Base-by-base conservation (phyloP, 768 basidiomycete genomes). In the Porpolomopsis calyptriformis region DNA sequence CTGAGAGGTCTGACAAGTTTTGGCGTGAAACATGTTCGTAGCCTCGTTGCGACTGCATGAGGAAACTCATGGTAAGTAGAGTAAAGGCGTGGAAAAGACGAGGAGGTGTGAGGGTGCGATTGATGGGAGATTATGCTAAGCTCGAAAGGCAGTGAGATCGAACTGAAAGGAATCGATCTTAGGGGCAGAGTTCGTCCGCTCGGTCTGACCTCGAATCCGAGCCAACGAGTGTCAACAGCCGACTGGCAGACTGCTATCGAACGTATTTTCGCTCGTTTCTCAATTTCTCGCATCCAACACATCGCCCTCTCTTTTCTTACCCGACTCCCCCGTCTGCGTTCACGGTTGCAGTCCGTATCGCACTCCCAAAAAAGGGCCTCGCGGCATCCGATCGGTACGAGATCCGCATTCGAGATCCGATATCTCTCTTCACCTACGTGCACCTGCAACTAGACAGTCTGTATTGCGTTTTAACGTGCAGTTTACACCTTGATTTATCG, bases 11-110 rank as follows among this genome's bases (percentile, higher is more conserved):
- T 9, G 35, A 10, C 19, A 39, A 19, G 23, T 46, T 23, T 27
- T 40, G 46, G 11, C 14, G 45, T 20, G 34, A n/a, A 27, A 26
- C 19, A 38, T 46, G 40, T 18, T 40, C 39, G 27, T 29, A 43
- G 51, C 43, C 34, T 44, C 26, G 45, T 47, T 42, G 45, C 20
- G 49, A 27, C 5, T 51, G 48, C 34, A 59, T 49, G 48, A 57
- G 39, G 52, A 53, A 57, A 50, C 54, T 59, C 58, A 59, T 59
- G 51, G 50, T 34, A n/a, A 19, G 20, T 12, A 35, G 9, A 23
- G 19, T 40, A 19, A 23, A 43, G 20, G 29, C 26, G 41, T 24
- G 40, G 35, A 45, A 36, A 46, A 18, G 40, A 47, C 19, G 40
- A 14, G 37, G 24, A 36, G 42, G 4, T 12, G 12, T 11, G 3